A percentile compares a stretch with the other conserved stretches of the same genome.
phyloP scores from a whole-genome alignment of 2,329 filamentous ascomycete species.

The Exophiala lecanii-corni region DNA sequence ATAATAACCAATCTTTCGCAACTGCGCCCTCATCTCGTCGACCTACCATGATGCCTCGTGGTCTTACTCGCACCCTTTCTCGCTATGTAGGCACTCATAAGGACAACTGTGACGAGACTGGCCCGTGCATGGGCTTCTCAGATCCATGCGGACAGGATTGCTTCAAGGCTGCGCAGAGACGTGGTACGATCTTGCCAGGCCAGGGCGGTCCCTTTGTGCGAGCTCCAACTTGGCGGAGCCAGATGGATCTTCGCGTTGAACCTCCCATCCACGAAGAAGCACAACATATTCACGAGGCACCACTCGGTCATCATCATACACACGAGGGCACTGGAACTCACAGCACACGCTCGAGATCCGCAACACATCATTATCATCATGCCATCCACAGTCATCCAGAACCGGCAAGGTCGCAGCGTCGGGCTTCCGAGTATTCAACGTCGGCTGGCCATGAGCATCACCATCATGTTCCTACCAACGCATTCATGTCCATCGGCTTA shows the following conservation, averaged over 20 bases:
- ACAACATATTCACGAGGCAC: not conserved
- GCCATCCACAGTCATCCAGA: constrained; percentile 20
- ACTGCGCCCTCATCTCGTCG: constrained; percentile 23
- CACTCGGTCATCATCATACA: constrained; percentile 12
- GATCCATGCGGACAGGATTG: constrained; percentile 59
- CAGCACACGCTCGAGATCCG: constrained; percentile 21
- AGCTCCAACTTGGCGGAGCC: constrained; percentile 14
- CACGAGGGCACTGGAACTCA: constrained; percentile 5
- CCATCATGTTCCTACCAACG: constrained; percentile 91
- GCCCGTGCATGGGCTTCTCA: constrained; percentile 58
- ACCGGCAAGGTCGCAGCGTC: constrained; percentile 2
- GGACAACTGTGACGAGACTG: constrained; percentile 51
- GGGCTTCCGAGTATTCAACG: constrained; percentile 13
- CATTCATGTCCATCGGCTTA: constrained; percentile 89
- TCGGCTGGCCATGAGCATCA: constrained; percentile 59
- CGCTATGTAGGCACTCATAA: constrained; percentile 48
- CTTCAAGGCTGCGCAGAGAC: constrained; percentile 43
- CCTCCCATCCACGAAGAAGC: constrained; percentile 11
- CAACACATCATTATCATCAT: constrained; percentile 26
- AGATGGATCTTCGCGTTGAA: constrained; percentile 6
- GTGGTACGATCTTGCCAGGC: constrained; percentile 17
- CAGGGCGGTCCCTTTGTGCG: constrained; percentile 12
- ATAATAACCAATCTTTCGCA: constrained; percentile 13
- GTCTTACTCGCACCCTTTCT: constrained; percentile 40
- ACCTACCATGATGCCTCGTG: constrained; percentile 33